Conservation (phyloP, 2,329 filamentous ascomycete genomes). For the Aspergillus viridinutans region DNA sequence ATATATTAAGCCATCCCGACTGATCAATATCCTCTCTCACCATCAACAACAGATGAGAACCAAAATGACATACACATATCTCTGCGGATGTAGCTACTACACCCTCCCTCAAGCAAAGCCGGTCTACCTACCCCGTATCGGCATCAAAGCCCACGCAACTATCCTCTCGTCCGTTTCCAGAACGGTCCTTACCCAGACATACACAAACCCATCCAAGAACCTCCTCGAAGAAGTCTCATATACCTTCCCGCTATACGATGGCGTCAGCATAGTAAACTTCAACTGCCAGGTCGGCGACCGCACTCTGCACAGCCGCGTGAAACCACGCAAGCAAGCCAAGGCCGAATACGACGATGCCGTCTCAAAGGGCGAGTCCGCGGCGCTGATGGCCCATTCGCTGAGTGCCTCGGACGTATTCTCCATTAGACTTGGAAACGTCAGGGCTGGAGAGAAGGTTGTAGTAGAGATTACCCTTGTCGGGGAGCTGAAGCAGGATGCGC, state of each 20-base stretch:
- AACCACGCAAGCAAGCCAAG: slow-evolving; percentile 61
- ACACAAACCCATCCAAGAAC: slow-evolving; percentile 52
- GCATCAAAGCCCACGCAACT: slow-evolving; percentile 55
- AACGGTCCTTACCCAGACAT: slow-evolving; percentile 56
- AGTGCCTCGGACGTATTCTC: slow-evolving; percentile 63
- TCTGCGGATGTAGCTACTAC: slow-evolving; percentile 8
- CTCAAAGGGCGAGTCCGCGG: slow-evolving; percentile 57
- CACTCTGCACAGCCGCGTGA: slow-evolving; percentile 57
- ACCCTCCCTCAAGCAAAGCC: slow-evolving; percentile 4
- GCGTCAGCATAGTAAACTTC: slow-evolving; percentile 66
- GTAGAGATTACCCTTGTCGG: slow-evolving; percentile 64
- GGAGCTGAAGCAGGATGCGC: slow-evolving; percentile 68
- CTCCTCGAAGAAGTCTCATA: slow-evolving; percentile 57
- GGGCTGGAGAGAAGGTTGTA: slow-evolving; percentile 51
- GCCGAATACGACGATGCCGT: slow-evolving; percentile 58
- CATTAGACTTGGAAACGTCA: slow-evolving; percentile 65
- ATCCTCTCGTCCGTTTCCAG: slow-evolving; percentile 55
- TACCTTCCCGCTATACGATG: slow-evolving; percentile 68
- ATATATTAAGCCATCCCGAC: too few species aligned
- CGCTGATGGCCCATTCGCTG: slow-evolving; percentile 59
- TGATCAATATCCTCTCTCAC: neutral
- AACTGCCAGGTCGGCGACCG: slow-evolving; percentile 59
- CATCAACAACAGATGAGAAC: neutral
- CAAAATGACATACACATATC: neutral
- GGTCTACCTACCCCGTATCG: slow-evolving; percentile 56